Percentiles rank a stretch among this genome's conserved stretches.
Conservation (phyloP, 768 basidiomycete species). For the Lactarius indigo region DNA sequence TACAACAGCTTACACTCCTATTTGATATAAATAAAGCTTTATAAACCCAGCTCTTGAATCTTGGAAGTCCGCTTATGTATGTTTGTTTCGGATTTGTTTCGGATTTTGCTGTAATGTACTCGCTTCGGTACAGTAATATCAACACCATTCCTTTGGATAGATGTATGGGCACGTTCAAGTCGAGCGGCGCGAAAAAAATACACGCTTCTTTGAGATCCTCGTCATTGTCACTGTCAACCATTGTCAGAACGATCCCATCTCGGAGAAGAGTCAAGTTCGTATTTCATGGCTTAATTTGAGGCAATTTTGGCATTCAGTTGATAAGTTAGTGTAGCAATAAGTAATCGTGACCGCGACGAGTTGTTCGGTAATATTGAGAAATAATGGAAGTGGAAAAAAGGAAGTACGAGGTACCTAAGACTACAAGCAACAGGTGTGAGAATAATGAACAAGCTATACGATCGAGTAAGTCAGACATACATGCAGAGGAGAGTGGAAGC, state of each 20-base stretch:
- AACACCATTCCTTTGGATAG: background rate
- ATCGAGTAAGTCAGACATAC: constrained; percentile 5
- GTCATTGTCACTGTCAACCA: background rate
- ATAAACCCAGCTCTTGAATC: background rate
- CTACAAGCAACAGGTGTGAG: constrained; percentile 2
- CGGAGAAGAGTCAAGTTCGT: background rate
- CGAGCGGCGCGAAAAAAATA: background rate
- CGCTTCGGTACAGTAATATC: background rate
- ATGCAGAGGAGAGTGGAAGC: background rate
- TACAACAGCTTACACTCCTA: too few relatives aligned
- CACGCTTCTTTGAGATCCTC: background rate
- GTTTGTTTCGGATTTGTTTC: background rate
- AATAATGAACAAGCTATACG: constrained; percentile 10
- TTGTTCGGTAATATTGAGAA: background rate
- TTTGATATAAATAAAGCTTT: too few relatives aligned
- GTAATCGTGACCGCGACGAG: background rate
- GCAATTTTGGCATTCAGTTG: background rate
- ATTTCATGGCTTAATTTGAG: background rate
- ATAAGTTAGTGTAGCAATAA: background rate
- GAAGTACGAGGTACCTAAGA: constrained; percentile 5
- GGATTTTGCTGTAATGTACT: background rate
- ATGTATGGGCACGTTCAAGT: background rate
- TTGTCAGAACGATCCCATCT: background rate
- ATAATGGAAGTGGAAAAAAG: background rate
- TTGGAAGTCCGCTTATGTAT: background rate